Base-by-base conservation (phyloP, 2,329 filamentous ascomycete genomes). In the Ophiobolus disseminans region DNA sequence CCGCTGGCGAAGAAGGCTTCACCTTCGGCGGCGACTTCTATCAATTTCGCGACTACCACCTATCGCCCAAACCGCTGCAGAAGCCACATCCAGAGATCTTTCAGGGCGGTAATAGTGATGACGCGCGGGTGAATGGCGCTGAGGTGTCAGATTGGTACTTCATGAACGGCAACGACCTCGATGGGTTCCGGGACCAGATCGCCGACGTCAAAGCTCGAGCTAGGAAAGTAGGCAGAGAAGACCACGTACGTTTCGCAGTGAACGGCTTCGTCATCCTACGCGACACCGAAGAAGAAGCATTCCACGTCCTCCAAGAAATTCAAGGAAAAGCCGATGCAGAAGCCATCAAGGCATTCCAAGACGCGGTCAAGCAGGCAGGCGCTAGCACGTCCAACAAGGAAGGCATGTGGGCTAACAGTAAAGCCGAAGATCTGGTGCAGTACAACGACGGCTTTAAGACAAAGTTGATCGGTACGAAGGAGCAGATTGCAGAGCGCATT, bases 381-480 rank as follows among this genome's bases (percentile, higher is more conserved):
- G 73, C 75, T 0, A 75, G 73, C 11, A 79, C 79, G 0, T 54
- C 54, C 0, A 77, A 79, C 42, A 80, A 79, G 62, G 75, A 72
- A 36, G 80, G 79, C 32, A 82, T 82, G 79, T 82, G 79, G 80
- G 78, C 79, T 6, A 70, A 79, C 37, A 76, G 72, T 56, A 78
- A 78, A 53, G 76, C 82, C 31, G 76, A 82, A 40, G 80, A 82
- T 57, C 57, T 82, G 44, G 77, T 82, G 22, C 80, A 82, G 66
- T 82, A 82, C 54, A 82, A 82, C 36, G 79, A 82, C 58, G 80
- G 80, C 2, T 82, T 82, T 66, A 82, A 81, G 69, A 81, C 79
- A 3, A 82, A 80, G 63, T 59, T 82, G 20, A 80, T 81, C 34
- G 79, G 79, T 1, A 81, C 79, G 0, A 78, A 76, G 51, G 76